Conservation (phyloP, 305 asterid genomes). For the Ilex paraguariensis region DNA sequence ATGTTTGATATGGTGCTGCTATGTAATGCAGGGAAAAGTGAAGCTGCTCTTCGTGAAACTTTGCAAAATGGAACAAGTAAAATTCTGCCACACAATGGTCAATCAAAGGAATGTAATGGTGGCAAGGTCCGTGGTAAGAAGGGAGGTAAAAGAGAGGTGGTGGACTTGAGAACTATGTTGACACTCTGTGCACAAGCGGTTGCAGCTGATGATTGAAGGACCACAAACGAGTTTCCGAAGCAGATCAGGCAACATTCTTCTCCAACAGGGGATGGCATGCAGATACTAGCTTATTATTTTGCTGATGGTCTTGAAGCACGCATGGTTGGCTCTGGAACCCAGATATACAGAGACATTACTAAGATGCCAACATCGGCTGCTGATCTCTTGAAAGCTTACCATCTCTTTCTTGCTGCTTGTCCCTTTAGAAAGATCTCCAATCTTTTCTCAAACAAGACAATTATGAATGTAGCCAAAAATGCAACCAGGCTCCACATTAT, state of each 20-base stretch:
- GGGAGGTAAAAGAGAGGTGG: slow-evolving; percentile 13
- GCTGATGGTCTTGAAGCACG: slow-evolving; percentile 40
- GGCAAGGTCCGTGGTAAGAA: too few relatives aligned
- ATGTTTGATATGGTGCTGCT: slow-evolving; percentile 73
- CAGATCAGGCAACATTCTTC: slow-evolving; percentile 35
- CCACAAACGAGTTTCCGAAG: slow-evolving; percentile 24
- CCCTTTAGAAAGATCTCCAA: slow-evolving; percentile 30
- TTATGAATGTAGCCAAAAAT: slow-evolving; percentile 16
- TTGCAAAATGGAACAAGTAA: slow-evolving; percentile 8
- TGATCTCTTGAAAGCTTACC: slow-evolving; percentile 29
- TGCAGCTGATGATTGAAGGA: slow-evolving; percentile 19
- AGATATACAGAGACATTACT: slow-evolving; percentile 17
- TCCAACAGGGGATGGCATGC: slow-evolving; percentile 32
- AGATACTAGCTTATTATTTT: slow-evolving; percentile 31
- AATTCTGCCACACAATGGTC: slow-evolving; percentile 2
- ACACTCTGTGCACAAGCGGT: slow-evolving; percentile 33
- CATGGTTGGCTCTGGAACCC: slow-evolving; percentile 30
- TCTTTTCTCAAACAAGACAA: slow-evolving; percentile 30
- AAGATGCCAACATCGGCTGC: slow-evolving; percentile 26
- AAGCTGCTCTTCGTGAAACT: slow-evolving; percentile 33
- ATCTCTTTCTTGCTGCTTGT: slow-evolving; percentile 26
- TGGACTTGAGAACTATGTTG: slow-evolving; percentile 32
- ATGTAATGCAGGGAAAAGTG: slow-evolving; percentile 66
- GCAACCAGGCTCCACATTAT: slow-evolving; percentile 29
- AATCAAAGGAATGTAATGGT: slow-evolving; percentile 7